Conservation (phyloP, 768 basidiomycete species). For the Boletus barrowsii region DNA sequence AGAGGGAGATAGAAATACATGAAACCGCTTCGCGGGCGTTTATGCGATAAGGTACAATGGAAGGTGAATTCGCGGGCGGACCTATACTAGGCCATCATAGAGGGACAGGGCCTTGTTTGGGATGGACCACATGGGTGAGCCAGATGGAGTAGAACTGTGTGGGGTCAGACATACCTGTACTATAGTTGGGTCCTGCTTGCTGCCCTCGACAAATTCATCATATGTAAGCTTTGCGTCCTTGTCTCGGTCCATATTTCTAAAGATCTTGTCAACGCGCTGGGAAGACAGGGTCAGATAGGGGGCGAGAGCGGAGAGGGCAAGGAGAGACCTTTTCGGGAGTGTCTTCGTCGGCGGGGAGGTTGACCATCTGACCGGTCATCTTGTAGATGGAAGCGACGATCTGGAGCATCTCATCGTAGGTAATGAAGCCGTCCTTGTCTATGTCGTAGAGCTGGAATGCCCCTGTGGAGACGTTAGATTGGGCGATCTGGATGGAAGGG, state of each 20-base stretch:
- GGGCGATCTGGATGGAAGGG: slow-evolving; percentile 10
- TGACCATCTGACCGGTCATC: slow-evolving; percentile 99
- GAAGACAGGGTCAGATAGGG: slow-evolving; percentile 12
- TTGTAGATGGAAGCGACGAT: slow-evolving; percentile 99
- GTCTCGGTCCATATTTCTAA: slow-evolving; percentile 94
- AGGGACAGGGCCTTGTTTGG: slow-evolving; percentile 77
- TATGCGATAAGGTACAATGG: slow-evolving; percentile 22
- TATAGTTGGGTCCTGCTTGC: slow-evolving; percentile 98
- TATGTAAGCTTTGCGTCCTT: slow-evolving; percentile 92
- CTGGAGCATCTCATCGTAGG: slow-evolving; percentile 98
- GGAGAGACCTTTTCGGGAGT: slow-evolving; percentile 92
- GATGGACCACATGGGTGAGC: slow-evolving; percentile 16
- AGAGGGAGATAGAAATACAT: slow-evolving; percentile 26
- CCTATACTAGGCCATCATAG: slow-evolving; percentile 90
- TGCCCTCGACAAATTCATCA: slow-evolving; percentile 97
- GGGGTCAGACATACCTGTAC: slow-evolving; percentile 67
- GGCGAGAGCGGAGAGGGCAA: background rate
- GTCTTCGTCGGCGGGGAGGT: slow-evolving; percentile 96
- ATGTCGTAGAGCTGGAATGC: slow-evolving; percentile 99
- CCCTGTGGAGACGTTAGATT: slow-evolving; percentile 55
- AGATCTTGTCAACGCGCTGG: slow-evolving; percentile 98
- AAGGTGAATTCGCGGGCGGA: slow-evolving; percentile 3
- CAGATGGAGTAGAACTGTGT: slow-evolving; percentile 8
- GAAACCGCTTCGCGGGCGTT: slow-evolving; percentile 19
- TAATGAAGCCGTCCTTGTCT: slow-evolving; percentile 96